Evolutionary conservation across 176 grass and related monocot genomes (phyloP), one percentile per base, ranked within the genome.

Genomic region (Carex kokanica): DNA sequence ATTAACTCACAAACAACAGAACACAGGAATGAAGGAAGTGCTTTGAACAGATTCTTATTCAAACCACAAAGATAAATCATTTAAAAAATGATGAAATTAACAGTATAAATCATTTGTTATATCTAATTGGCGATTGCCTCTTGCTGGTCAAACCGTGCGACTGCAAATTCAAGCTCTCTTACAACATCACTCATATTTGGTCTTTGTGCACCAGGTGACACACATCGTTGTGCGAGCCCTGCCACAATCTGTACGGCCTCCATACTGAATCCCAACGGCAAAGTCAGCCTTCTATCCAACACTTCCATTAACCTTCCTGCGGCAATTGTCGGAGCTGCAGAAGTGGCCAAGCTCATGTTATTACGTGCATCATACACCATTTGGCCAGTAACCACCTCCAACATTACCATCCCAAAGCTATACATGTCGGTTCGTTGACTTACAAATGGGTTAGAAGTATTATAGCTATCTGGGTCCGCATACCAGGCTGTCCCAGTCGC

Each of bases 331-430:
- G 43, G 43, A 23, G 72, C 18, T 27, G 23, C 47, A 51, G 6
- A n/a, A 51, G 18, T 18, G 23, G 72, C 72, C 29, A 67, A 17
- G 8, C 4, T 5, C 15, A 1, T 15, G 64, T 13, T 14, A 32
- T 3, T 8, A 29, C 0, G 6, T 11, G 0, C 0, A 16, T 40
- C 11, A 18, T 16, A 77, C 17, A 41, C 43, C 38, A 1, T 12
- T 21, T 15, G 0, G 23, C 43, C 71, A 52, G 71, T 53, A 52
- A 75, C 0, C 3, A 53, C 9, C 41, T 75, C 43, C 11, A 75
- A 23, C 41, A 75, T 75, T 53, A 75, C 40, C n/a, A 75, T 41
- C 12, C 71, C 71, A 24, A 75, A 75, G n/a, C 71, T 75, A 51
- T 75, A 75, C 4, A 75, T 0, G 8, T 75, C 71, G 13, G 3